Percentiles rank a stretch among this genome's conserved stretches.
phyloP scores from a whole-genome alignment of 768 basidiomycete species.

The Kwoniella dendrophila region DNA sequence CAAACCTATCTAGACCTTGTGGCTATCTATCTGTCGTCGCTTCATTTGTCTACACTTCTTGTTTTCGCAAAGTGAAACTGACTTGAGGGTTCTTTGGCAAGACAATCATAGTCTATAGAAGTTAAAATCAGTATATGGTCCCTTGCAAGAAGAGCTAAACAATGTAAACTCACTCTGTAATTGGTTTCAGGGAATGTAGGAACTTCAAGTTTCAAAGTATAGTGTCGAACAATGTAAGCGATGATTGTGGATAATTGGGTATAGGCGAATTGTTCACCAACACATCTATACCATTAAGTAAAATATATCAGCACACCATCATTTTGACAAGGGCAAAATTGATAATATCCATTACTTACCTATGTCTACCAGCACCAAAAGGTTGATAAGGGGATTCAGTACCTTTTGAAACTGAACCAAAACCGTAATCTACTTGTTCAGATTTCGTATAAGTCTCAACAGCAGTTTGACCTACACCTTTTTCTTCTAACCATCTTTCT shows the following conservation, averaged over 20 bases:
- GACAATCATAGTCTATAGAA: conserved; percentile 82
- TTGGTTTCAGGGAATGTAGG: conserved; percentile 75
- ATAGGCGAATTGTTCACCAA: conserved; percentile 76
- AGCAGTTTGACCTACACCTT: conserved; percentile 78
- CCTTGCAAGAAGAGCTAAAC: background rate
- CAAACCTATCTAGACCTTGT: too few relatives aligned
- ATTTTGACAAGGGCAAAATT: background rate
- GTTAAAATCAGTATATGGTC: background rate
- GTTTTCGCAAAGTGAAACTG: conserved; percentile 39
- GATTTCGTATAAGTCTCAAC: conserved; percentile 73
- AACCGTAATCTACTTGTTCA: conserved; percentile 95
- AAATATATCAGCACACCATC: conserved; percentile 7
- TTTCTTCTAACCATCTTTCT: conserved; percentile 78
- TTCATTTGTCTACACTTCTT: conserved; percentile 22
- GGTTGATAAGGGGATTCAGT: conserved; percentile 96
- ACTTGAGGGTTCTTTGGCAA: conserved; percentile 62
- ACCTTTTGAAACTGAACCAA: conserved; percentile 92
- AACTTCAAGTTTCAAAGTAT: conserved; percentile 71
- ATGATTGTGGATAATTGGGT: conserved; percentile 86
- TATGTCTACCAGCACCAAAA: conserved; percentile 93
- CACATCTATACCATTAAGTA: conserved; percentile 24
- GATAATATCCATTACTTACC: conserved; percentile 94
- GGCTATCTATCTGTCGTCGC: background rate
- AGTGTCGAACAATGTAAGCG: conserved; percentile 71
- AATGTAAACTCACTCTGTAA: conserved; percentile 71